Percentiles rank a stretch among this genome's conserved stretches.
Evolutionary conservation across 306 rosid species (phyloP).

Genomic region (Corylus heterophylla): DNA sequence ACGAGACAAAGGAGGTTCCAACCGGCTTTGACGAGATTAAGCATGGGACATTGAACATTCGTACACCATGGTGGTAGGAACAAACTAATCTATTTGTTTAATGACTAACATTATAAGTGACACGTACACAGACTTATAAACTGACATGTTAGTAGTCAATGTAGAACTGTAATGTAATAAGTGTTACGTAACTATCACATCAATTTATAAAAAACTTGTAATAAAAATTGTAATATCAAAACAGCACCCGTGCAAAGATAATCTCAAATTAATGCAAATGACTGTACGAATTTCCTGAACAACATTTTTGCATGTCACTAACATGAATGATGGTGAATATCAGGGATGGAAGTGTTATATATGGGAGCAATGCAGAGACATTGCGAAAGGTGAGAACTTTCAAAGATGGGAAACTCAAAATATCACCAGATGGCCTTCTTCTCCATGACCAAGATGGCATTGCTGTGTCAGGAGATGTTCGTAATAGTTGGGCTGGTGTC

Average conservation of each 20-base stretch:
- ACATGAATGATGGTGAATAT: neutral
- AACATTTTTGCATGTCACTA: neutral
- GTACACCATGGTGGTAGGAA: constrained; percentile 67
- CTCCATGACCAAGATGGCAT: constrained; percentile 45
- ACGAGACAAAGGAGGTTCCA: constrained; percentile 47
- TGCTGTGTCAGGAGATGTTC: constrained; percentile 52
- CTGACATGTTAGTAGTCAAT: too few species aligned
- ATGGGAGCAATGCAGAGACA: constrained; percentile 51
- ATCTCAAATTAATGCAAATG: too few species aligned
- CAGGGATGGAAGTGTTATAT: constrained; percentile 64
- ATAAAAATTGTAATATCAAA: too few species aligned
- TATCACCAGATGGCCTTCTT: constrained; percentile 45
- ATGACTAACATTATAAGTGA: too few species aligned
- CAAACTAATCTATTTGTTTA: too few species aligned
- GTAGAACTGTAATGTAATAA: too few species aligned
- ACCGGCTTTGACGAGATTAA: constrained; percentile 46
- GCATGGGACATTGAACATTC: constrained; percentile 35
- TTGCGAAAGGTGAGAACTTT: constrained; percentile 40
- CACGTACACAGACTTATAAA: too few species aligned
- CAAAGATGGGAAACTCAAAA: constrained; percentile 59
- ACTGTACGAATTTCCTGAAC: too few species aligned
- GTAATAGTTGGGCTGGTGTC: constrained; percentile 67
- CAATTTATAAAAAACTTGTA: too few species aligned
- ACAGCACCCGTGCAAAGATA: too few species aligned
- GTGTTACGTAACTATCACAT: too few species aligned